Evolutionary conservation across 2,329 filamentous ascomycete species (phyloP).

Genomic region (Trichoderma afroharzianum): DNA sequence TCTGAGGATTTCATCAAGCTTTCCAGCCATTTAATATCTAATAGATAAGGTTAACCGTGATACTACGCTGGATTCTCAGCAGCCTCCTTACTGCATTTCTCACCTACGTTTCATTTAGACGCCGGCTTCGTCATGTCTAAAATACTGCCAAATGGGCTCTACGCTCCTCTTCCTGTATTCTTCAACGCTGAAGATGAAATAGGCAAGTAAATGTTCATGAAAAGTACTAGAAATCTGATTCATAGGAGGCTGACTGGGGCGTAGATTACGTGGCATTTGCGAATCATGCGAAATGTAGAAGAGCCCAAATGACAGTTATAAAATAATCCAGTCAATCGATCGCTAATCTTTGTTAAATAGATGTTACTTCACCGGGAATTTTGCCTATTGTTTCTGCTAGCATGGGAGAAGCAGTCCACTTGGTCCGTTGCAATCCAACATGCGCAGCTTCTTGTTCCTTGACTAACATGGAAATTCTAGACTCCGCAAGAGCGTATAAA

Average conservation of each 20-base stretch:
- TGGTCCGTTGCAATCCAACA: not conserved
- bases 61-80: too few species aligned
- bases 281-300: not conserved
- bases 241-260: not conserved
- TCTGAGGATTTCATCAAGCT: not conserved
- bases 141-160: not conserved
- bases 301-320: not conserved
- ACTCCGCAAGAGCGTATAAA: not conserved
- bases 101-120: not conserved
- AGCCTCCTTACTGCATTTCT: too few species aligned
- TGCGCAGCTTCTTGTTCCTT: too few species aligned
- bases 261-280: not conserved
- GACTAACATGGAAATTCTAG: not conserved
- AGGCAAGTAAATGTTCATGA: not conserved
- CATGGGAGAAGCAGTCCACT: conserved; percentile 5
- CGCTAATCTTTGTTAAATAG: not conserved
- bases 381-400: not conserved
- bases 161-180: not conserved
- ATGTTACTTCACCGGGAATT: not conserved
- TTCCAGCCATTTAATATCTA: not conserved
- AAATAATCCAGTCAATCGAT: not conserved
- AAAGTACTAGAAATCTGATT: not conserved
- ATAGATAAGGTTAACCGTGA: not conserved
- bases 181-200: not conserved
- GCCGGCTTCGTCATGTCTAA: not conserved